phyloP scores from a whole-genome alignment of 495 filamentous ascomycete genomes.

The Penicillium psychrofluorescens region DNA sequence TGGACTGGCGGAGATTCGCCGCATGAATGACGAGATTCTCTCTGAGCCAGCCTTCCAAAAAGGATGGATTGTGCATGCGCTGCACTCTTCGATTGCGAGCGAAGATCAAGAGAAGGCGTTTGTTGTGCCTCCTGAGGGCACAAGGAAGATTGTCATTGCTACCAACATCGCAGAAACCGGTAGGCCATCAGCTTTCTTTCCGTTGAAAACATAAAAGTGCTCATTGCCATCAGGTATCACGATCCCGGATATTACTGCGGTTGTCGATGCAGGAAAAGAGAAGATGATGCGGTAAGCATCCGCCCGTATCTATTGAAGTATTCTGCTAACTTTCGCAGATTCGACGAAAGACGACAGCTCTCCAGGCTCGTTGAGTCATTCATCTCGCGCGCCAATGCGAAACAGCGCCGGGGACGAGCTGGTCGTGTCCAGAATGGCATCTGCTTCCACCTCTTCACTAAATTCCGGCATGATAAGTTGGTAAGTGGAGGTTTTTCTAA shows the following conservation, averaged over 20 bases:
- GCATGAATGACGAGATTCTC: conserved; percentile 72
- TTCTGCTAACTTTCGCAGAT: conserved; percentile 29
- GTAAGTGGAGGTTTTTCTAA: conserved; percentile 14
- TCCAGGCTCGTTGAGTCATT: conserved; percentile 87
- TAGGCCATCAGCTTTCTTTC: neutral
- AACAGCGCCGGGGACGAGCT: conserved; percentile 86
- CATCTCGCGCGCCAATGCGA: conserved; percentile 88
- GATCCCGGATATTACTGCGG: conserved; percentile 92
- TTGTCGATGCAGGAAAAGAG: conserved; percentile 91
- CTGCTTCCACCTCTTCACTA: conserved; percentile 94
- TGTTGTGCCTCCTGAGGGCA: conserved; percentile 68
- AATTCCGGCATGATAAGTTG: conserved; percentile 66
- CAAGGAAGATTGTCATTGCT: conserved; percentile 85
- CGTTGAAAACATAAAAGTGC: neutral
- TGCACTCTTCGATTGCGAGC: conserved; percentile 92
- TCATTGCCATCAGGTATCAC: conserved; percentile 52
- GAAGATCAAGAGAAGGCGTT: conserved; percentile 95
- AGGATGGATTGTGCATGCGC: conserved; percentile 72
- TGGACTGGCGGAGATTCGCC: conserved; percentile 87
- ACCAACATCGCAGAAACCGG: conserved; percentile 97
- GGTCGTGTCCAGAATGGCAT: conserved; percentile 93
- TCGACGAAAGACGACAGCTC: conserved; percentile 85
- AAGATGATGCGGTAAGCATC: conserved; percentile 70
- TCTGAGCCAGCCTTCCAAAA: conserved; percentile 61
- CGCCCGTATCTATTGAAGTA: neutral